Conservation (phyloP, 345 rosid genomes). For the Arabis alpina region DNA sequence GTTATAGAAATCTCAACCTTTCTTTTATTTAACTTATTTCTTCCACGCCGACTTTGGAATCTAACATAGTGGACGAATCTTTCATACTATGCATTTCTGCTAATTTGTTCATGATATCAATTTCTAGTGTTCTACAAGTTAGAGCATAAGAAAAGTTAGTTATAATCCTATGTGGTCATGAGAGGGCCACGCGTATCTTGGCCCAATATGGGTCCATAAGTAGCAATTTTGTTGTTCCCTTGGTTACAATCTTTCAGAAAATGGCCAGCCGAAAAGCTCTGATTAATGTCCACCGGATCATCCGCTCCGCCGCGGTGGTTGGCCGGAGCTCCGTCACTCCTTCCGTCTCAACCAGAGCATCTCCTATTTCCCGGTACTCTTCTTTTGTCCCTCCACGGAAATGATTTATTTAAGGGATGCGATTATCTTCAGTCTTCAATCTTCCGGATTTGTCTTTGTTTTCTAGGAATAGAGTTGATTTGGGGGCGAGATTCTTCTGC, state of each 20-base stretch:
- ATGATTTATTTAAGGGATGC: neutral
- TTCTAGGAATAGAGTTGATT: constrained; percentile 52
- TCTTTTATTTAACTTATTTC: too few species aligned
- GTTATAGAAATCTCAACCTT: too few species aligned
- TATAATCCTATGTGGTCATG: too few species aligned
- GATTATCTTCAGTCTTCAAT: too few species aligned
- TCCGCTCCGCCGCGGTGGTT: constrained; percentile 43
- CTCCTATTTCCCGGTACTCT: constrained; percentile 39
- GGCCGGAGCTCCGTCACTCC: constrained; percentile 31
- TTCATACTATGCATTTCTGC: too few species aligned
- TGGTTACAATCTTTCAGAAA: constrained; percentile 4
- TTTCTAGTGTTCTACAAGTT: too few species aligned
- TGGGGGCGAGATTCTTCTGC: constrained; percentile 53
- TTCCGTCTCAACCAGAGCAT: neutral
- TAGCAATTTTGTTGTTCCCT: neutral
- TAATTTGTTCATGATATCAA: too few species aligned
- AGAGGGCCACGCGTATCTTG: neutral
- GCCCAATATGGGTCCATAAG: constrained; percentile 27
- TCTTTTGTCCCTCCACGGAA: neutral
- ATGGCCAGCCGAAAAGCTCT: constrained; percentile 59
- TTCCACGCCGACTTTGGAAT: too few species aligned
- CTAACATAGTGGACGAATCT: too few species aligned
- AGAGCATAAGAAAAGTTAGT: neutral
- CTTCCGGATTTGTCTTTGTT: neutral
- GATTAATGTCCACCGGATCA: constrained; percentile 48